Base-by-base conservation (phyloP, 169 alveolate genomes). In the Cryptosporidium canis region DNA sequence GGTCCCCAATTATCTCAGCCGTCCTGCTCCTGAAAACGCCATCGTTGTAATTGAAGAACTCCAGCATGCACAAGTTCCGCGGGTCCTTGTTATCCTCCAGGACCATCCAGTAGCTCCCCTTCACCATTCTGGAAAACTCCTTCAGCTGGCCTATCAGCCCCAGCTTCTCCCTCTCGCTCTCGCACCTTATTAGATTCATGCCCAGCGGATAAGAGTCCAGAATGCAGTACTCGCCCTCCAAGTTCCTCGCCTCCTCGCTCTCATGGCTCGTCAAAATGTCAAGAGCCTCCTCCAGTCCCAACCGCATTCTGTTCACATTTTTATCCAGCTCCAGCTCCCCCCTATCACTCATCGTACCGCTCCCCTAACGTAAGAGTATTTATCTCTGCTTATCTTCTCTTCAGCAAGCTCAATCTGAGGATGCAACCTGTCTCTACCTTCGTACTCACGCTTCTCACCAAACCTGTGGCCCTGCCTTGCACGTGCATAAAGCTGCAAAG, bases 71-170 rank as follows among this genome's bases (percentile, higher is more conserved):
- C 16, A 77, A 21, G 31, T 61, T 58, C n/a, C 61, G 55, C 14
- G 44, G 35, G 16, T 77, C 72, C 18, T 61, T 77, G 9, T 29
- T 29, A 27, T 77, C 87, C 44, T 77, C 87, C 47, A 77, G 24
- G 6, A 77, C 65, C 39, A 77, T 58, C 87, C 87, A 77, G 58
- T 43, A 43, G 24, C 77, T 77, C 8, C 87, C 87, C 8, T 58
- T 61, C 7, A 77, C 87, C 58, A 77, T 43, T 55, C 48, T 39
- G 3, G 87, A 77, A 77, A 77, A 77, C 9, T 77, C 87, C 6
- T 12, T 43, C 29, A 77, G 51, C 24, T 77, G 68, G 7, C 18
- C 7, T 44, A 77, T 43, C n/a, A 77, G 21, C 3, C 58, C 45
- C n/a, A 29, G 11, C 47, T 41, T 77, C 12, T 77, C 77, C 37